Percentiles rank a stretch among this genome's conserved stretches.
Conservation (phyloP, 1,284 basidiomycete species). For the Puccinia polysora region DNA sequence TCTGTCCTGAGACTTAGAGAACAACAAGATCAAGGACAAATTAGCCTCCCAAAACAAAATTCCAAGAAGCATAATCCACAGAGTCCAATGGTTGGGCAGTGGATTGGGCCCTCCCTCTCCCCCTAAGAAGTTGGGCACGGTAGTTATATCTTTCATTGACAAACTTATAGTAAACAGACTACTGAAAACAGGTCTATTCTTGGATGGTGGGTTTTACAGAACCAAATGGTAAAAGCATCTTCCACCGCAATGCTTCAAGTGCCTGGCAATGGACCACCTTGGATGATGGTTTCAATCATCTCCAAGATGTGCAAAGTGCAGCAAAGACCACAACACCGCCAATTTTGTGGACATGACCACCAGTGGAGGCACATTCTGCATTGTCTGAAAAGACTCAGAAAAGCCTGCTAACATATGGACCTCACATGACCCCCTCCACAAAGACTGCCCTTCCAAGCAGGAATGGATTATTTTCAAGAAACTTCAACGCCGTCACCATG, state of each 20-base stretch:
- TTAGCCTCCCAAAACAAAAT: background rate
- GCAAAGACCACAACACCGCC: background rate
- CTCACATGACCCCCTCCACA: background rate
- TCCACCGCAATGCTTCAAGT: slow-evolving; percentile 9
- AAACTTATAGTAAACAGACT: background rate
- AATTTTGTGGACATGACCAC: background rate
- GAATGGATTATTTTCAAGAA: slow-evolving; percentile 2
- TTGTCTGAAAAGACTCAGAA: background rate
- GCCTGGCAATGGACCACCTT: background rate
- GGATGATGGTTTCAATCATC: background rate
- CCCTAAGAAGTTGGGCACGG: background rate
- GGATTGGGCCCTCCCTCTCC: too few species aligned
- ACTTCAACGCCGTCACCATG: background rate
- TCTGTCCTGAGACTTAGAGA: background rate
- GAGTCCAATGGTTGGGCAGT: background rate
- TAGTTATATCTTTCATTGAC: slow-evolving; percentile 4
- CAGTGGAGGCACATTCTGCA: background rate
- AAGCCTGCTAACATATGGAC: background rate
- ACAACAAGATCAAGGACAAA: background rate
- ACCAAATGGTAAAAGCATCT: background rate
- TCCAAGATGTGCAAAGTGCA: background rate
- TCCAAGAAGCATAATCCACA: background rate
- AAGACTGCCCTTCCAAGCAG: background rate
- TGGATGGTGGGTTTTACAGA: background rate
- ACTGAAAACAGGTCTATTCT: background rate